Evolutionary conservation across 176 grass and related monocot genomes (phyloP), one percentile per base, ranked within the genome.

Genomic region (Carex cristatella): DNA sequence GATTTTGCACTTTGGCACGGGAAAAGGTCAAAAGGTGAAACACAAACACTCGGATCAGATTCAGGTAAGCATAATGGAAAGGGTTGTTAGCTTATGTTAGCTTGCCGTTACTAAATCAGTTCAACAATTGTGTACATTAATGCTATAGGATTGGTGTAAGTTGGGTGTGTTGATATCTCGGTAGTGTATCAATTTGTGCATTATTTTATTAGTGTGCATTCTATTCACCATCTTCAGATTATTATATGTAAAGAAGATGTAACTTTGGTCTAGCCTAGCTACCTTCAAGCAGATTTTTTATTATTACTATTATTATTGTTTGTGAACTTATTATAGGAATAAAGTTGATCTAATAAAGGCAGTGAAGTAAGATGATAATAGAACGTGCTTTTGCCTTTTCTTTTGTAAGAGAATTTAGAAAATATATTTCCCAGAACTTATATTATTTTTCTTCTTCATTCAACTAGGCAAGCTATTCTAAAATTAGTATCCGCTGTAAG

Each of bases 1-100:
- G 81, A 83, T 48, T 69, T 83, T 83, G 81, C 30, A 19, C 48
- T 83, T 18, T 83, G 81, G 81, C 61, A 83, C 2, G 16, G 61
- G 53, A 79, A 57, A 35, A 79, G 74, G 53, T 79, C 30, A 11
- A 53, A 28, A 53, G 46, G 23, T 53, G 61, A 67, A 67, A 35
- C 79, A 65, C 12, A 67, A 67, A 35, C 79, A 65, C 12, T 31
- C 11, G 58, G 56, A 38, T 64, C 58, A 18, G 37, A 28, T 61
- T 46, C 69, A 48, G 60, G 15, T 62, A 61, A 2, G 16, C 57
- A 81, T 2, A 83, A 55, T 27, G 61, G 61, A 67, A 83, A 83
- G 42, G 81, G 54, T 69, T 69, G 40, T 67, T 83, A 66, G 64
- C 3, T 65, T 46, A 7, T 40, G 81, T 66, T 83, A 67, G 65